A percentile compares a stretch with the other conserved stretches of the same genome.
Conservation (phyloP, 768 basidiomycete genomes). For the Lentinula lateritia region DNA sequence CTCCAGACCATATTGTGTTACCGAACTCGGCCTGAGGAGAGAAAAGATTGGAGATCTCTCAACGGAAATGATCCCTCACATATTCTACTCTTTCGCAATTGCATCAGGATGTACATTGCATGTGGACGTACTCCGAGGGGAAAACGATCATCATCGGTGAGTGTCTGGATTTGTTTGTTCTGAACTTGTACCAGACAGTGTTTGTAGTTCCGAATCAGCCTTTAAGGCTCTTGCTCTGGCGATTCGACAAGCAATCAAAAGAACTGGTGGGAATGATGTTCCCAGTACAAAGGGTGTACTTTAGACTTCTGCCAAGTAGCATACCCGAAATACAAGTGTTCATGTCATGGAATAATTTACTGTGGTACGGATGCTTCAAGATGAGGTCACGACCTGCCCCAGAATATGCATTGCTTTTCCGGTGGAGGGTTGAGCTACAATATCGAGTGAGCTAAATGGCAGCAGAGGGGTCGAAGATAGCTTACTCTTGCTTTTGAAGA, state of each 20-base stretch:
- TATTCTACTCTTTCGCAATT: slow-evolving; percentile 97
- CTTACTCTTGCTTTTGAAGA: slow-evolving; percentile 64
- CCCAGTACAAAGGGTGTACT: slow-evolving; percentile 97
- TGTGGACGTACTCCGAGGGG: slow-evolving; percentile 88
- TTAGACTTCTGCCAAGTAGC: slow-evolving; percentile 15
- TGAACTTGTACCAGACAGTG: neutral
- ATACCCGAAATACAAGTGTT: neutral
- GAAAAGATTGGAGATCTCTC: slow-evolving; percentile 95
- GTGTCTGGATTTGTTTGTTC: slow-evolving; percentile 16
- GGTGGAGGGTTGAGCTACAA: slow-evolving; percentile 74
- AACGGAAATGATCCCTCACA: slow-evolving; percentile 97
- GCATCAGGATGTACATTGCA: slow-evolving; percentile 93
- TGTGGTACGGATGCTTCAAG: neutral
- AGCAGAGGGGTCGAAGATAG: neutral
- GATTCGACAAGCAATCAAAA: slow-evolving; percentile 89
- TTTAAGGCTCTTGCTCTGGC: slow-evolving; percentile 98
- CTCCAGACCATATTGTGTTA: slow-evolving; percentile 92
- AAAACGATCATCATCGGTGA: slow-evolving; percentile 97
- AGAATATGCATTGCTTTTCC: slow-evolving; percentile 77
- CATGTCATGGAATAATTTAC: neutral
- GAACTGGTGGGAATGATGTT: slow-evolving; percentile 84
- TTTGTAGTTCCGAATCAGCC: slow-evolving; percentile 83
- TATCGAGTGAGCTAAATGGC: neutral
- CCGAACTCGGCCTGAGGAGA: slow-evolving; percentile 79
- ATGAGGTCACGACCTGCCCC: slow-evolving; percentile 30